Base-by-base conservation (phyloP, 768 basidiomycete species). In the Clavulina sp. region DNA sequence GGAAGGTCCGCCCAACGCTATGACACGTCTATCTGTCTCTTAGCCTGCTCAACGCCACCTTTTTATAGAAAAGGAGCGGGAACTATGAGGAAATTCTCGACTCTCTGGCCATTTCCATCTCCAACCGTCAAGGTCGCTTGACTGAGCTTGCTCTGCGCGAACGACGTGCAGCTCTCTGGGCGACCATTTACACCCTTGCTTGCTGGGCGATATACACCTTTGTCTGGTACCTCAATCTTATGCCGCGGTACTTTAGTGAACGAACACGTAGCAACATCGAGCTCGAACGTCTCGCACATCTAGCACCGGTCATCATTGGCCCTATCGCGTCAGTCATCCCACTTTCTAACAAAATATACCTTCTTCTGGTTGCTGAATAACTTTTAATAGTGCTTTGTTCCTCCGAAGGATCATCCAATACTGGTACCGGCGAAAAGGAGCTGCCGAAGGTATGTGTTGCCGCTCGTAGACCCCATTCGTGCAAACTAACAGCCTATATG, bases 101-200 rank as follows among this genome's bases (percentile, higher is more conserved):
- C 23, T 64, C 68, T 41, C 71, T 91, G 50, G 78, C 79, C 5
- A 63, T 67, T 23, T 75, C 82, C 60, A 81, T 91, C 52, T 74
- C 78, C 60, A 77, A 80, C 55, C 77, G 82, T 13, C 80, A 84
- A 64, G 70, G 75, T 38, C 73, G 75, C 53, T 74, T 91, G 16
- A 77, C 81, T 1, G 87, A 87, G 61, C 83, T 93, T 57, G 78
- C 84, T n/a, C 66, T 85, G 51, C 76, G 88, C 38, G 86, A 93
- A 64, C 75, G 84, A 29, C 72, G 87, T 5, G 72, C 85, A 1
- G 83, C 81, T 19, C 69, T 87, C 48, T 69, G 81, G 41, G 78
- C 80, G 47, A 87, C 89, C 0, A 62, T 87, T 2, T 89, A 86
- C 62, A 78, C 84, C 1, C 64, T 89, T 59, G 76, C 77, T 3